Base-by-base conservation (phyloP, 2,329 filamentous ascomycete genomes). In the Teratosphaeria zuluensis region DNA sequence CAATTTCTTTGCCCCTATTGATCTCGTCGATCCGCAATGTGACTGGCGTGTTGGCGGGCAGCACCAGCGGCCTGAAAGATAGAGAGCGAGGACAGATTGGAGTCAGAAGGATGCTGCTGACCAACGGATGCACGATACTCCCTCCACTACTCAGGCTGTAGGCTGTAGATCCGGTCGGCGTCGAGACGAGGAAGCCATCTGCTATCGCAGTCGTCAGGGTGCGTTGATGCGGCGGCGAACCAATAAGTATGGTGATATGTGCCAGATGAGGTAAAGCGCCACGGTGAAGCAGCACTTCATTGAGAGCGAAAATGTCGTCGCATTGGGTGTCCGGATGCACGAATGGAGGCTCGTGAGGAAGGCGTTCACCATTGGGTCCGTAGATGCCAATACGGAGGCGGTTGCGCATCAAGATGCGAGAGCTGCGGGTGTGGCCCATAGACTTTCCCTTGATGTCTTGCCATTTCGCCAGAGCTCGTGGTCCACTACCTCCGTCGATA, bases 121-220 rank as follows among this genome's bases (percentile, higher is more conserved):
- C 92, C 1, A 96, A 81, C 0, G 94, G 94, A 72, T 99, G 94
- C 48, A 97, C 89, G 65, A 99, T 97, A 66, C 87, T 89, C 0
- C 94, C 94, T 2, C 94, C 94, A 2, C 88, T 89, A 64, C 88
- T 94, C n/a, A 99, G 81, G 60, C 88, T 94, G 77, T 99, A 99
- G 0, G 94, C 94, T 0, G 94, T 99, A 48, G 89, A 95, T 2
- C 94, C 94, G 0, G 94, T 99, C 0, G 94, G 94, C 0, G 92
- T 96, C 63, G 88, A 91, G 59, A 97, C 85, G 52, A 97, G 87
- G 73, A 99, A 95, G 55, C 94, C 94, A 72, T 99, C 94, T 1
- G 92, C 92, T 12, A 95, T 92, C 0, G 90, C 92, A 72, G 96
- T 91, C 1, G 94, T 99, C 53, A 99, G 79, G 68, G 94, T 95